These are phyloP conservation scores for Rutstroemia sp. DNA, from an alignment of 2,329 filamentous ascomycete genomes.

Conservation along the genomic window DNA sequence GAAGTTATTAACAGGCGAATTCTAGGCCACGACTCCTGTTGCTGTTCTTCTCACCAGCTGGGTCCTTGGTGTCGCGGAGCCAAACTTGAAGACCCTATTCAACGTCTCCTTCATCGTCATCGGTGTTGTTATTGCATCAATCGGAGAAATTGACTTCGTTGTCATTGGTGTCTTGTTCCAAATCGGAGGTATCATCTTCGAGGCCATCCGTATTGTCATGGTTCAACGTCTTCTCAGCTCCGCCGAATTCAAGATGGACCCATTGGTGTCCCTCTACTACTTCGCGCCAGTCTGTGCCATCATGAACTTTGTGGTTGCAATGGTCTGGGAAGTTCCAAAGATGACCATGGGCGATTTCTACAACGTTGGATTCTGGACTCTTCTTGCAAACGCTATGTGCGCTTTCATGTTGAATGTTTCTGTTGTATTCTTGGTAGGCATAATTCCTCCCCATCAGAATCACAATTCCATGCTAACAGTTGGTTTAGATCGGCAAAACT, in stretches of 20 bases:
- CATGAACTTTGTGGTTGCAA: constrained; percentile 70
- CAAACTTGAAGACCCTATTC: constrained; percentile 77
- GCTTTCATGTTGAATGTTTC: constrained; percentile 80
- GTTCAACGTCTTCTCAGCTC: constrained; percentile 76
- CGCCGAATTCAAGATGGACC: constrained; percentile 87
- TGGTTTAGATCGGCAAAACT: constrained; percentile 72
- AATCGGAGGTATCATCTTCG: constrained; percentile 69
- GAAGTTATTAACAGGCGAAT: constrained; percentile 9
- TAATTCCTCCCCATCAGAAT: neutral
- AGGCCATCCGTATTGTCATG: constrained; percentile 77
- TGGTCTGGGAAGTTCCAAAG: constrained; percentile 66
- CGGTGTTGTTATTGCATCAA: constrained; percentile 87
- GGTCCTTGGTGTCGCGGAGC: constrained; percentile 69
- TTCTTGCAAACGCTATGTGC: constrained; percentile 68
- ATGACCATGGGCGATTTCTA: constrained; percentile 64
- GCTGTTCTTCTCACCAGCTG: constrained; percentile 87
- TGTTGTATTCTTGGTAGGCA: constrained; percentile 73
- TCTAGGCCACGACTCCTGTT: constrained; percentile 84
- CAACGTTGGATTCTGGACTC: constrained; percentile 63
- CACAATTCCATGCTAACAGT: neutral
- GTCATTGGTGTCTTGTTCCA: constrained; percentile 74
- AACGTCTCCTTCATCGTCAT: constrained; percentile 94
- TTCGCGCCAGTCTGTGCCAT: constrained; percentile 77
- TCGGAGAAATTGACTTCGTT: constrained; percentile 93
- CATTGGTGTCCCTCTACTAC: constrained; percentile 82